Evolutionary conservation across 1,284 basidiomycete species (phyloP).

Genomic region (Phellinidium pouzarii): DNA sequence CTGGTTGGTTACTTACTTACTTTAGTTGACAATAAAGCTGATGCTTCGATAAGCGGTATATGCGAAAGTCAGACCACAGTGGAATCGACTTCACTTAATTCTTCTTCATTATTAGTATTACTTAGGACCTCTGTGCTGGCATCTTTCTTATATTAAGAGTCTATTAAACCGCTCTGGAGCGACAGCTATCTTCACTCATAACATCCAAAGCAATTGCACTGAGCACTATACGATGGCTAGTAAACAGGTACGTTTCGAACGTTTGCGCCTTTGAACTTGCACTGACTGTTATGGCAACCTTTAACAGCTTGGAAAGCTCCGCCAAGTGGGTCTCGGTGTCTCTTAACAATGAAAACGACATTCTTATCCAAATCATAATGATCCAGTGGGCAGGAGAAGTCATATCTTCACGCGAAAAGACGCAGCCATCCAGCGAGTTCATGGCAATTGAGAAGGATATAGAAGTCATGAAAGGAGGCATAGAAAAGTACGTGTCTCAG

Average conservation of each 20-base stretch:
- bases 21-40: no score
- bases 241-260: slow-evolving; percentile 39
- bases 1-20: no score
- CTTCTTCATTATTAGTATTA: no score
- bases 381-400: slow-evolving; percentile 71
- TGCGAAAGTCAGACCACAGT: no score
- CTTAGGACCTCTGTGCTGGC: no score
- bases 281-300: background rate
- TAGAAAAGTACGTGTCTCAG: slow-evolving; percentile 45
- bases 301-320: slow-evolving; percentile 54
- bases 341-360: background rate
- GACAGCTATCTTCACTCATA: no score
- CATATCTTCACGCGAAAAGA: slow-evolving; percentile 66
- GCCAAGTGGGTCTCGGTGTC: slow-evolving; percentile 47
- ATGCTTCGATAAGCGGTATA: no score
- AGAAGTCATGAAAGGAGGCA: slow-evolving; percentile 56
- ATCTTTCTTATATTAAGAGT: no score
- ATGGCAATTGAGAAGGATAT: slow-evolving; percentile 63
- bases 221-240: slow-evolving; percentile 42
- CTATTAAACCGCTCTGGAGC: no score
- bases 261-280: background rate
- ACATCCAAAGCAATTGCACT: no score
- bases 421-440: slow-evolving; percentile 58
- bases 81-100: no score
- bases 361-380: slow-evolving; percentile 27